These are phyloP conservation scores for Penicillium polonicum DNA, from an alignment of 2,329 filamentous ascomycete species.

Conservation along the genomic window DNA sequence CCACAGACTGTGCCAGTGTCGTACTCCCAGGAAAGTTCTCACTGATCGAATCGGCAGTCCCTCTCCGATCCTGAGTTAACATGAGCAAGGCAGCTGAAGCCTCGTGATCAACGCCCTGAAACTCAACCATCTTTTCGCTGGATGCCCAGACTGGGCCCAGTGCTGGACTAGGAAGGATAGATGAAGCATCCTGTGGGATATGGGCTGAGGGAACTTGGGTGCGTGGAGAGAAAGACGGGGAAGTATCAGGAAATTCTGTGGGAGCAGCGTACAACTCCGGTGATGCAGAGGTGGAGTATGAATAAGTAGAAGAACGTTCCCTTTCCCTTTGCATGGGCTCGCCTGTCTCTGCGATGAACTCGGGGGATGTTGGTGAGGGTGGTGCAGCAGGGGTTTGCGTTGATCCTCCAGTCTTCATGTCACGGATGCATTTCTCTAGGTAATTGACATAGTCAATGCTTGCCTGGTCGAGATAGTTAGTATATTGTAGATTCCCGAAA, in stretches of 20 bases:
- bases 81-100: slow-evolving; percentile 84
- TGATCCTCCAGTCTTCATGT: slow-evolving; percentile 63
- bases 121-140: slow-evolving; percentile 23
- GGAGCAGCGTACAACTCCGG: slow-evolving; percentile 33
- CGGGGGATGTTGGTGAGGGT: slow-evolving; percentile 38
- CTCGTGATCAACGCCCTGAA: slow-evolving; percentile 63
- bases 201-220: slow-evolving; percentile 26
- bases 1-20: neutral
- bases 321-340: slow-evolving; percentile 13
- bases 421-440: slow-evolving; percentile 79
- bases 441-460: slow-evolving; percentile 97
- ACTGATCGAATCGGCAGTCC: slow-evolving; percentile 38
- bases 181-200: slow-evolving; percentile 26
- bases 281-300: slow-evolving; percentile 37
- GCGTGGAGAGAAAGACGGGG: slow-evolving; percentile 36
- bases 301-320: slow-evolving; percentile 22
- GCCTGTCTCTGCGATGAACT: slow-evolving; percentile 28
- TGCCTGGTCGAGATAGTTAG: slow-evolving; percentile 60
- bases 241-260: slow-evolving; percentile 26
- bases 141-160: slow-evolving; percentile 30
- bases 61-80: slow-evolving; percentile 75
- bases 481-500: slow-evolving; percentile 6
- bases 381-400: slow-evolving; percentile 23
- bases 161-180: slow-evolving; percentile 39
- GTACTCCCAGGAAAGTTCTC: slow-evolving; percentile 20